A percentile compares a stretch with the other conserved stretches of the same genome.
Conservation (phyloP, 495 filamentous ascomycete species). For the Clohesyomyces aquaticus region DNA sequence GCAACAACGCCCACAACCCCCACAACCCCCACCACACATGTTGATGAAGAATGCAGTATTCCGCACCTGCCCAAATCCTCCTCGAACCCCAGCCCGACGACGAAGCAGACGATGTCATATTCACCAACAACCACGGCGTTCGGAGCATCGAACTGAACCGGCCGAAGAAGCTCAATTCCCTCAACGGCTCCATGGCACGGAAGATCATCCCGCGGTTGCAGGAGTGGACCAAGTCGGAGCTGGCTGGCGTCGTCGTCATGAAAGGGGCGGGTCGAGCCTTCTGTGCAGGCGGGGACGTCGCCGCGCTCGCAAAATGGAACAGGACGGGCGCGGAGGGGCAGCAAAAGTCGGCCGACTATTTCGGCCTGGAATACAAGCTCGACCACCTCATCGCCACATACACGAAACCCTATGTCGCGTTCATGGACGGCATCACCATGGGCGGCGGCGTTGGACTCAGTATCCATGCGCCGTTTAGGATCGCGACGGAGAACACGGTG, state of each 20-base stretch:
- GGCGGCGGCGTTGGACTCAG: slow-evolving; percentile 93
- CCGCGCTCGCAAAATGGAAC: slow-evolving; percentile 73
- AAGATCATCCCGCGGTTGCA: slow-evolving; percentile 85
- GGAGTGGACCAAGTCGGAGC: slow-evolving; percentile 91
- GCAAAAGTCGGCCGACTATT: slow-evolving; percentile 75
- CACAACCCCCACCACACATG: background rate
- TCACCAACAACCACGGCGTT: slow-evolving; percentile 82
- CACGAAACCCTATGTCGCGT: slow-evolving; percentile 86
- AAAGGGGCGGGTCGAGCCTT: slow-evolving; percentile 86
- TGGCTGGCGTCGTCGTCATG: slow-evolving; percentile 90
- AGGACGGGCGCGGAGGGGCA: slow-evolving; percentile 67
- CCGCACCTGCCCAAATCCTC: slow-evolving; percentile 35
- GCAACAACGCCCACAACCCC: slow-evolving; percentile 22
- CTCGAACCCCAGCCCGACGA: slow-evolving; percentile 55
- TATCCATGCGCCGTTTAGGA: slow-evolving; percentile 92
- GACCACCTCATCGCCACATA: slow-evolving; percentile 97
- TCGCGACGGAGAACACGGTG: slow-evolving; percentile 91
- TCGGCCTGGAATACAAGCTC: slow-evolving; percentile 88
- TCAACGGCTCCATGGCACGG: slow-evolving; percentile 89
- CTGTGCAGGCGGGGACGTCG: slow-evolving; percentile 92
- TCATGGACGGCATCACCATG: slow-evolving; percentile 99
- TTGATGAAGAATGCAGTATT: slow-evolving; percentile 35
- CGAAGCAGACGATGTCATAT: slow-evolving; percentile 88
- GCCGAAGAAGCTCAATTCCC: slow-evolving; percentile 83
- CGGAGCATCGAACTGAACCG: slow-evolving; percentile 94